Conservation (phyloP, 345 rosid species). For the Euphorbia tirucalli region DNA sequence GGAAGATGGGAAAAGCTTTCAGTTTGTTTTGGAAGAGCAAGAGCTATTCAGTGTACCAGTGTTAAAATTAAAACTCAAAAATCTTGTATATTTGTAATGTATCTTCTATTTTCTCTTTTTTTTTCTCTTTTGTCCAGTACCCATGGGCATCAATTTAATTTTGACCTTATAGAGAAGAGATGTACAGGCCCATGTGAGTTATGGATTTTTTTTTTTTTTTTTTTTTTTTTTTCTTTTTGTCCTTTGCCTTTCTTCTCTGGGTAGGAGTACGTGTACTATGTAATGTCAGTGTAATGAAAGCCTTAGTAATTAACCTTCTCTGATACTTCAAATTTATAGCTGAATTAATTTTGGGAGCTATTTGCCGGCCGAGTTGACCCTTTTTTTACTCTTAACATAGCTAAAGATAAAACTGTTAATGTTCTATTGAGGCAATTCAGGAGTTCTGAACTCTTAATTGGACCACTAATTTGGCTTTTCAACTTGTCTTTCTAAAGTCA, state of each 20-base stretch:
- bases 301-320: not conserved
- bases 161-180: conserved; percentile 41
- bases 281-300: conserved; percentile 16
- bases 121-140: conserved; percentile 22
- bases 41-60: conserved; percentile 72
- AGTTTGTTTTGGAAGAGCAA: conserved; percentile 84
- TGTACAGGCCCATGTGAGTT: conserved; percentile 56
- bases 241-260: conserved; percentile 12
- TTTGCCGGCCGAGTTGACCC: too few species aligned
- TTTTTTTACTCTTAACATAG: too few species aligned
- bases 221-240: not conserved
- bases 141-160: conserved; percentile 30
- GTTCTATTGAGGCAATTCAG: too few species aligned
- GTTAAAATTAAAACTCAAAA: conserved; percentile 13
- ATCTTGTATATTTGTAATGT: conserved; percentile 45
- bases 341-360: too few species aligned
- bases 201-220: conserved; percentile 32
- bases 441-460: too few species aligned
- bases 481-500: too few species aligned
- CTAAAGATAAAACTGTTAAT: too few species aligned
- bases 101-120: conserved; percentile 27
- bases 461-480: too few species aligned
- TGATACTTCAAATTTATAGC: too few species aligned
- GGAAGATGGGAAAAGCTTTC: conserved; percentile 69
- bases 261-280: conserved; percentile 21